phyloP scores from a whole-genome alignment of 2,329 filamentous ascomycete genomes.

The Epichloe hybrida region DNA sequence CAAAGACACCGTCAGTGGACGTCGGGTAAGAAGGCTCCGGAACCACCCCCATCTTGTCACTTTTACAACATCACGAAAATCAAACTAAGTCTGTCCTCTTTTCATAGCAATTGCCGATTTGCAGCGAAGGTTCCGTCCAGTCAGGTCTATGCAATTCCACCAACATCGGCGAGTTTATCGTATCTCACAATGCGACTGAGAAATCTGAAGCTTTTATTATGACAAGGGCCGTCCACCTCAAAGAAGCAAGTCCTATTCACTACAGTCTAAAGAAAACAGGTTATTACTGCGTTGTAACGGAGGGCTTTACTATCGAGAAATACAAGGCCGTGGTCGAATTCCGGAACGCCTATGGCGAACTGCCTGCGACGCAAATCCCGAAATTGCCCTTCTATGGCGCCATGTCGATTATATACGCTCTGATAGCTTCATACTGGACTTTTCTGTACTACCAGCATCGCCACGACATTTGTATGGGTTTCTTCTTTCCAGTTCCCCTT shows the following conservation, averaged over 20 bases:
- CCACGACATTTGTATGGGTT: constrained; percentile 63
- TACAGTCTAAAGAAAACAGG: constrained; percentile 83
- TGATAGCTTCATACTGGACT: constrained; percentile 73
- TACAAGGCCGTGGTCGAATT: constrained; percentile 82
- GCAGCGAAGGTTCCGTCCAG: constrained; percentile 57
- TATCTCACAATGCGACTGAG: constrained; percentile 61
- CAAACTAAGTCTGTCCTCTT: background rate
- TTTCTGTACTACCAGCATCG: constrained; percentile 93
- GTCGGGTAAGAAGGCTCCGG: constrained; percentile 10
- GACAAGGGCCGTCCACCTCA: constrained; percentile 71
- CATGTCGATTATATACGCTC: constrained; percentile 82
- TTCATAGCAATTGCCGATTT: constrained; percentile 42
- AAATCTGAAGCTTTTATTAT: constrained; percentile 58
- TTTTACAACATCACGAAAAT: background rate
- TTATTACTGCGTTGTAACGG: constrained; percentile 87
- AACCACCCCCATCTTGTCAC: constrained; percentile 28
- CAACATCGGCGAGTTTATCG: constrained; percentile 74
- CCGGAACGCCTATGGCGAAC: constrained; percentile 89
- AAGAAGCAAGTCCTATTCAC: constrained; percentile 57
- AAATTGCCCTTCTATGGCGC: constrained; percentile 96
- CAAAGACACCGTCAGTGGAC: constrained; percentile 43
- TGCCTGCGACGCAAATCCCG: constrained; percentile 87
- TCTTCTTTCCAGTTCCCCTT: background rate
- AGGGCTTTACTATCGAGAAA: constrained; percentile 50
- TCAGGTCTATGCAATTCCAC: constrained; percentile 59